phyloP scores from a whole-genome alignment of 2,329 filamentous ascomycete species.

The Fulvia fulva region DNA sequence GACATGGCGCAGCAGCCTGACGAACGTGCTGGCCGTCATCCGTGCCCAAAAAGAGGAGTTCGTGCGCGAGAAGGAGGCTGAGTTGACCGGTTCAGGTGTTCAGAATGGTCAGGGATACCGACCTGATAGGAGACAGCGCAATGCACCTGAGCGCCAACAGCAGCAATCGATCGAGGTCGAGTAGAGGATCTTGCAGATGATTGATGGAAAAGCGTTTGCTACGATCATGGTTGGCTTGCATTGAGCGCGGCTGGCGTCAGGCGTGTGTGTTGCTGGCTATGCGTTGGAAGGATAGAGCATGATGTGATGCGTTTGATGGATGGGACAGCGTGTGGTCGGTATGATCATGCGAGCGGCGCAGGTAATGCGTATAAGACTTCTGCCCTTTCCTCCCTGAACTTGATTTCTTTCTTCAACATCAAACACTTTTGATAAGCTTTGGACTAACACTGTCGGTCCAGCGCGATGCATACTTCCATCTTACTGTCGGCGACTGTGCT shows the following conservation, averaged over 20 bases:
- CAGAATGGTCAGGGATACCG: conserved; percentile 21
- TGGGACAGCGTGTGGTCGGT: neutral
- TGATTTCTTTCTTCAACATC: conserved; percentile 55
- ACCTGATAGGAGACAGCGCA: conserved; percentile 24
- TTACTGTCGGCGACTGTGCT: neutral
- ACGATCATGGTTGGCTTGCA: neutral
- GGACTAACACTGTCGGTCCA: neutral
- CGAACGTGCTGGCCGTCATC: conserved; percentile 73
- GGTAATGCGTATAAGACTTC: neutral
- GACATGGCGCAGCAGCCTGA: conserved; percentile 81
- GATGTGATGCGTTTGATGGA: neutral
- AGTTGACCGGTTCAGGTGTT: conserved; percentile 12
- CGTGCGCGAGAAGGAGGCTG: conserved; percentile 66
- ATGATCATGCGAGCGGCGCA: neutral
- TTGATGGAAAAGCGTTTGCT: neutral
- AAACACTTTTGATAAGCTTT: neutral
- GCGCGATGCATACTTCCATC: neutral
- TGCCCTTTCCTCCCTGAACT: conserved; percentile 48
- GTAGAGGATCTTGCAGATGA: conserved; percentile 6
- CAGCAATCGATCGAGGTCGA: conserved; percentile 27
- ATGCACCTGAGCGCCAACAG: conserved; percentile 19
- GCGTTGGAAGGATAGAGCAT: neutral
- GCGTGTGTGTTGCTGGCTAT: neutral
- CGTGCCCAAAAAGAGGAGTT: conserved; percentile 77
- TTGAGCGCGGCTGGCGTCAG: neutral